phyloP scores from a whole-genome alignment of 2,329 filamentous ascomycete genomes.

The Pyrenophora tritici-repentis region DNA sequence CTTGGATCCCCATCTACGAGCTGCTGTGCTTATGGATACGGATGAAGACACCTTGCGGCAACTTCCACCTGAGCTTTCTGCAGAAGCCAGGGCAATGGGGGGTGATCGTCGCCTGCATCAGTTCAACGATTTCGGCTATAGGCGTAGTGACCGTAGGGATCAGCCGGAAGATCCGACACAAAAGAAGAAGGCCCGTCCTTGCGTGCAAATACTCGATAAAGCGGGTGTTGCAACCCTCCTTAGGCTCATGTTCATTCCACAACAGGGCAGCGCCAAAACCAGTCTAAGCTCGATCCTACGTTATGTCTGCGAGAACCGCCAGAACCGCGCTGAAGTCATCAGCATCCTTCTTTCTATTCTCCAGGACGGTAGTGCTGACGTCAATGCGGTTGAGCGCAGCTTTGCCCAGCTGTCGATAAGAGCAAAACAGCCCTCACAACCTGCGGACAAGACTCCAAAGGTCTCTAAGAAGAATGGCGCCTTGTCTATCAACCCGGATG shows the following conservation, averaged over 20 bases:
- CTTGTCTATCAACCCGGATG: slow-evolving; percentile 73
- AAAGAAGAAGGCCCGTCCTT: slow-evolving; percentile 73
- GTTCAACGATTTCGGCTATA: slow-evolving; percentile 48
- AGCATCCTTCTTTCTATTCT: slow-evolving; percentile 90
- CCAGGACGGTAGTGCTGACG: slow-evolving; percentile 92
- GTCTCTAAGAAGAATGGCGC: slow-evolving; percentile 75
- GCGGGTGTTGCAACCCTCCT: slow-evolving; percentile 92
- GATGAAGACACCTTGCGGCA: slow-evolving; percentile 85
- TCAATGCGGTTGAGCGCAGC: slow-evolving; percentile 91
- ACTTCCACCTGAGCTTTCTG: slow-evolving; percentile 82
- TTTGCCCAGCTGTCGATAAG: slow-evolving; percentile 91
- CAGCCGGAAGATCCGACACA: slow-evolving; percentile 54
- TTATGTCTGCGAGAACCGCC: slow-evolving; percentile 94
- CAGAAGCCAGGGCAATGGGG: slow-evolving; percentile 78
- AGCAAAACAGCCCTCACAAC: slow-evolving; percentile 73
- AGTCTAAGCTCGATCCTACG: slow-evolving; percentile 86
- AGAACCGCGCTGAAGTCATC: slow-evolving; percentile 91
- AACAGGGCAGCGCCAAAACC: slow-evolving; percentile 82
- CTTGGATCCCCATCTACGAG: slow-evolving; percentile 80
- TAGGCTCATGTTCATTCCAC: slow-evolving; percentile 96
- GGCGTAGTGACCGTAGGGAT: slow-evolving; percentile 44
- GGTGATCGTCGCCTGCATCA: slow-evolving; percentile 61
- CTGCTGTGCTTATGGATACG: slow-evolving; percentile 88
- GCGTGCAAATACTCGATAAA: slow-evolving; percentile 97
- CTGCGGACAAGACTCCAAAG: slow-evolving; percentile 78